Percentiles rank a stretch among this genome's conserved stretches.
Conservation (phyloP, 2,329 filamentous ascomycete species). For the Microsporum ferrugineum region DNA sequence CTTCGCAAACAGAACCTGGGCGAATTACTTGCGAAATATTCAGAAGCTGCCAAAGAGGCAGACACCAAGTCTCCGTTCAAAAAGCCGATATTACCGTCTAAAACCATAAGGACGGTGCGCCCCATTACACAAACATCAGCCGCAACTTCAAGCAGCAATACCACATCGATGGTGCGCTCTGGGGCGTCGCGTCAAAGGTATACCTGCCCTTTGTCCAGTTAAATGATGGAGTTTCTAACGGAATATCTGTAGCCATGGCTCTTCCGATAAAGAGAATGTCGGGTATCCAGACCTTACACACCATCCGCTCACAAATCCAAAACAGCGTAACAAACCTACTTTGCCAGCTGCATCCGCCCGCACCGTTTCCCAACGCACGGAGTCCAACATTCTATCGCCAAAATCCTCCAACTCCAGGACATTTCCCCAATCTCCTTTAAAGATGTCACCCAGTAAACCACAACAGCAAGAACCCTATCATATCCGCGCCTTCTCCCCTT, state of each 20-base stretch:
- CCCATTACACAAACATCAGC: conserved; percentile 22
- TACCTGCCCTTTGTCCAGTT: neutral
- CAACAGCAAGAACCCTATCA: conserved; percentile 45
- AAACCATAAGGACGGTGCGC: conserved; percentile 21
- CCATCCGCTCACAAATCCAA: conserved; percentile 51
- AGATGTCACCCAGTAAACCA: conserved; percentile 25
- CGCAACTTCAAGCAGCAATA: conserved; percentile 14
- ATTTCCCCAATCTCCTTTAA: conserved; percentile 45
- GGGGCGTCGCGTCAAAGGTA: conserved; percentile 15
- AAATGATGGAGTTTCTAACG: conserved; percentile 7
- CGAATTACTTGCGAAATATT: conserved; percentile 55
- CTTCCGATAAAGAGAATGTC: conserved; percentile 66
- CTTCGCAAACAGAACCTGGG: conserved; percentile 71
- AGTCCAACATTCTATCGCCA: conserved; percentile 60
- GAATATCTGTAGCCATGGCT: conserved; percentile 50
- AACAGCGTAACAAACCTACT: conserved; percentile 49
- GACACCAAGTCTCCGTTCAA: conserved; percentile 38
- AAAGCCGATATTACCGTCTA: conserved; percentile 23
- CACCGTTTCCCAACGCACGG: conserved; percentile 35
- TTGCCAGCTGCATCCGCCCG: conserved; percentile 29
- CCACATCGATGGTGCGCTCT: conserved; percentile 18
- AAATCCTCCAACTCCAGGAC: conserved; percentile 70
- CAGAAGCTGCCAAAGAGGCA: conserved; percentile 20
- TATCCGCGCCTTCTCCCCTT: conserved; percentile 49
- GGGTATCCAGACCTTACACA: conserved; percentile 28